Evolutionary conservation across 2,329 filamentous ascomycete genomes (phyloP).

Genomic region (Botrytis tulipae): DNA sequence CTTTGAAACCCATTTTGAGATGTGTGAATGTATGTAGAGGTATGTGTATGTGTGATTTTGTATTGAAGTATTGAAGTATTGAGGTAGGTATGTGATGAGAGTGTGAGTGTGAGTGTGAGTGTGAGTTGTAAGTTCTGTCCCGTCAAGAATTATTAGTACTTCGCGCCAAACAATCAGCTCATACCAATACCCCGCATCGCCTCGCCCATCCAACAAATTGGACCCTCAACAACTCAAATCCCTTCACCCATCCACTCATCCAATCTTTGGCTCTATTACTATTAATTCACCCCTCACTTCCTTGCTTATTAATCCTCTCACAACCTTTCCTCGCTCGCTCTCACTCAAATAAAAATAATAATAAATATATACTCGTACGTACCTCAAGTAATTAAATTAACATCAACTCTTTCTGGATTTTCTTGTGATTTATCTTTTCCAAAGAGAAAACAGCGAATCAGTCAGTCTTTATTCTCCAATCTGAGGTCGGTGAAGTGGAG

Average conservation of each 20-base stretch:
- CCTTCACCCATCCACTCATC: not conserved
- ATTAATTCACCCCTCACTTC: not conserved
- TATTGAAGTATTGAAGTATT: not conserved
- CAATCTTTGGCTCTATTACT: not conserved
- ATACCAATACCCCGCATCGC: slow-evolving; percentile 3
- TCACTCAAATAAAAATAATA: not conserved
- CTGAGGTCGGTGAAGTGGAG: not conserved
- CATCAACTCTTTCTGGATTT: not conserved
- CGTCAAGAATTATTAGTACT: slow-evolving; percentile 1
- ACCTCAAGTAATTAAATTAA: not conserved
- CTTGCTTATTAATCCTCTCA: not conserved
- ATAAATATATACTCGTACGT: not conserved
- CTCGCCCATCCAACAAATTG: not conserved
- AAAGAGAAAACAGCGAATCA: not conserved
- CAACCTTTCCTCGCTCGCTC: not conserved
- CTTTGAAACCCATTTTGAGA: slow-evolving; percentile 55
- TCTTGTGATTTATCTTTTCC: not conserved
- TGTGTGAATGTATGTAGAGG: not conserved
- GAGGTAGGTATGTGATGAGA: not conserved
- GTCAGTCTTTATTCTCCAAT: not conserved
- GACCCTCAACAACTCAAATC: slow-evolving; percentile 3
- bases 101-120: not conserved
- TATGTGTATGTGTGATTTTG: not conserved
- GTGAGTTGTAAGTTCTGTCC: slow-evolving; percentile 6
- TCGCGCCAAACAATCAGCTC: not conserved